Conservation (phyloP, 352 stramenopile species). For the Phytophthora citrophthora region DNA sequence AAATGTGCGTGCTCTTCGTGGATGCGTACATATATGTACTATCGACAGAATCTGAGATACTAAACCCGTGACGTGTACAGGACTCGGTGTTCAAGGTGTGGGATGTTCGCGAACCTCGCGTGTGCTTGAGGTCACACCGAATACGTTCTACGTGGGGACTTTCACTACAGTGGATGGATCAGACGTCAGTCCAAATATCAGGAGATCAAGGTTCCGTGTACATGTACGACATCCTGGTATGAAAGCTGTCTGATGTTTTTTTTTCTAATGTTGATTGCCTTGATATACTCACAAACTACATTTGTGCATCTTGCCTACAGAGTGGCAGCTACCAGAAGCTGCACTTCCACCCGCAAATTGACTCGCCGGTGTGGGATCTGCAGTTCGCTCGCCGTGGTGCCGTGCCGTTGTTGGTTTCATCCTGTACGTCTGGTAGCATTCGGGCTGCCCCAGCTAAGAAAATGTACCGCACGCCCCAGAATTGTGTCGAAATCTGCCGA, state of each 20-base stretch:
- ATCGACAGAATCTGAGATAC: not conserved
- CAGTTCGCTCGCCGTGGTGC: conserved; percentile 57
- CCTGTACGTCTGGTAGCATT: conserved; percentile 73
- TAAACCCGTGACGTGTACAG: conserved; percentile 32
- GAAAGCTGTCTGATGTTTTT: conserved; percentile 13
- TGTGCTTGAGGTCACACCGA: conserved; percentile 80
- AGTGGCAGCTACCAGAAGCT: conserved; percentile 84
- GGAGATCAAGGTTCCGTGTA: conserved; percentile 85
- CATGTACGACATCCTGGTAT: conserved; percentile 81
- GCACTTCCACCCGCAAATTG: conserved; percentile 83
- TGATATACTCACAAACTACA: not conserved
- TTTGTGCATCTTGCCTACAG: conserved; percentile 28
- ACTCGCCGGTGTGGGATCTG: conserved; percentile 86
- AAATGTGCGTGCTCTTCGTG: conserved; percentile 58
- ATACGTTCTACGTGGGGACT: conserved; percentile 85
- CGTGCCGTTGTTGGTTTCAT: conserved; percentile 64
- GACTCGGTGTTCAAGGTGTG: conserved; percentile 87
- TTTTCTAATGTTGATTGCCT: not conserved
- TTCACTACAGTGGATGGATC: conserved; percentile 77
- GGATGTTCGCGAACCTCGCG: conserved; percentile 81
- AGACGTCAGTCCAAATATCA: conserved; percentile 77
- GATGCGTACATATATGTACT: not conserved
- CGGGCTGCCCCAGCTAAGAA: conserved; percentile 67
- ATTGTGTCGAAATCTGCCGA: conserved; percentile 78
- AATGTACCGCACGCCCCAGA: conserved; percentile 64